Percentiles rank a stretch among this genome's conserved stretches.
These are phyloP conservation scores for Aspergillus steynii DNA, from an alignment of 495 filamentous ascomycete species.

Conservation along the genomic window DNA sequence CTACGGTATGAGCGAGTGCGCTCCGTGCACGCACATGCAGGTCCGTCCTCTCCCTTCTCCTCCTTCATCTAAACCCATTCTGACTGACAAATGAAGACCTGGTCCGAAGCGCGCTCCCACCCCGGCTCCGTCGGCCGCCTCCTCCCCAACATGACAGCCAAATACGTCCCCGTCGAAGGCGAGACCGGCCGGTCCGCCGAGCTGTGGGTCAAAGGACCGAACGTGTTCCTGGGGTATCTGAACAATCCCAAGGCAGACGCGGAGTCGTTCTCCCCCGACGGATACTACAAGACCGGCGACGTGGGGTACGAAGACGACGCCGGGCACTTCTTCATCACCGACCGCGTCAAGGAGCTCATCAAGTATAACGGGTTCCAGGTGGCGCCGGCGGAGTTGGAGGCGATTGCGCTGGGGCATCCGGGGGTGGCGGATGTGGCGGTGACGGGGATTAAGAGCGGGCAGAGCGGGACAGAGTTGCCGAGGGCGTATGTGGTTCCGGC, in stretches of 20 bases:
- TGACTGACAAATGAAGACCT: constrained; percentile 35
- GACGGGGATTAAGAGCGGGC: constrained; percentile 51
- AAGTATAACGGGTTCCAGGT: constrained; percentile 43
- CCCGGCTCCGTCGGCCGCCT: constrained; percentile 70
- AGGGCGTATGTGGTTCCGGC: constrained; percentile 68
- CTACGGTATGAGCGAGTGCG: constrained; percentile 73
- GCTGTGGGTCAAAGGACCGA: constrained; percentile 54
- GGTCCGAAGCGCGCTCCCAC: constrained; percentile 61
- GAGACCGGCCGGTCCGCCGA: constrained; percentile 47
- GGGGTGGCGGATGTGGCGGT: constrained; percentile 29
- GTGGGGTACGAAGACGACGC: constrained; percentile 48
- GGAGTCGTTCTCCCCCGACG: constrained; percentile 42
- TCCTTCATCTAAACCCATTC: neutral
- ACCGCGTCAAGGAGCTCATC: constrained; percentile 40
- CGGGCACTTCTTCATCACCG: constrained; percentile 33
- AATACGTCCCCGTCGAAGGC: constrained; percentile 58
- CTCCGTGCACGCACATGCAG: constrained; percentile 51
- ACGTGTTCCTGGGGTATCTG: constrained; percentile 65
- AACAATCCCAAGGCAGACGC: constrained; percentile 17
- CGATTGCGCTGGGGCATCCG: constrained; percentile 24
- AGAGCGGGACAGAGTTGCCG: constrained; percentile 69
- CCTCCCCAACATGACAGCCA: constrained; percentile 70
- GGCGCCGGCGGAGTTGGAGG: constrained; percentile 33
- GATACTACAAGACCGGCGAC: constrained; percentile 57
- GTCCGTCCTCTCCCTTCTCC: constrained; percentile 8